Base-by-base conservation (phyloP, 169 alveolate genomes). In the Cryptosporidium ryanae region DNA sequence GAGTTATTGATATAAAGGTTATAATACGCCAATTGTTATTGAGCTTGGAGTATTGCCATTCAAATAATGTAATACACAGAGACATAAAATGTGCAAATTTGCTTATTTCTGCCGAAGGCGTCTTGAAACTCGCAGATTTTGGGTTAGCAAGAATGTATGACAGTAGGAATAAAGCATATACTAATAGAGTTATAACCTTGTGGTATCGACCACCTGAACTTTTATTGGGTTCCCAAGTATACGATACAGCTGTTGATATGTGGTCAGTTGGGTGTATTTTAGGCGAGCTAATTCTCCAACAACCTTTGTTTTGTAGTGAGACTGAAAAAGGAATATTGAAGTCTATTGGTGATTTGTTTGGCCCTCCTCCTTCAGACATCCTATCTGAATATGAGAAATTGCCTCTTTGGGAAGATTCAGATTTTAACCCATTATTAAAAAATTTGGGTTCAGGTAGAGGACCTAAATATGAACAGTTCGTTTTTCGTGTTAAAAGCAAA, bases 121-220 rank as follows among this genome's bases (percentile, higher is more conserved):
- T 93, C 23, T 93, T 97, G 2, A 98, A 98, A 91, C 68, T 98
- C 66, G 99, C 98, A 5, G 99, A 98, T 91, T 98, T 98, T 90
- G 99, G 99, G 1, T 90, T 98, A 49, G 98, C 99, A 15, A 91
- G 98, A 61, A 66, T 90, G 57, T 91, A 87, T 82, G 84, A 94
- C n/a, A 82, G 68, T 21, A 90, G 92, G 4, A 82, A 92, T 82
- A 94, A 91, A 49, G 71, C 89, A 50, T 94, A 95, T 66, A 97
- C 99, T 0, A 97, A 97, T 82, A 91, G 97, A 82, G 98, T 97
- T 5, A 96, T 97, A n/a, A 97, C 99, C 8, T 92, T 97, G 34
- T 97, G 99, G 99, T 97, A 97, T 89, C 89, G 99, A 63, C 98
- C 99, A 5, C 99, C 99, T n/a, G 99, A 97, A 84, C 91, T 97